phyloP scores from a whole-genome alignment of 2,329 filamentous ascomycete species.

The Setomelanomma holmii region DNA sequence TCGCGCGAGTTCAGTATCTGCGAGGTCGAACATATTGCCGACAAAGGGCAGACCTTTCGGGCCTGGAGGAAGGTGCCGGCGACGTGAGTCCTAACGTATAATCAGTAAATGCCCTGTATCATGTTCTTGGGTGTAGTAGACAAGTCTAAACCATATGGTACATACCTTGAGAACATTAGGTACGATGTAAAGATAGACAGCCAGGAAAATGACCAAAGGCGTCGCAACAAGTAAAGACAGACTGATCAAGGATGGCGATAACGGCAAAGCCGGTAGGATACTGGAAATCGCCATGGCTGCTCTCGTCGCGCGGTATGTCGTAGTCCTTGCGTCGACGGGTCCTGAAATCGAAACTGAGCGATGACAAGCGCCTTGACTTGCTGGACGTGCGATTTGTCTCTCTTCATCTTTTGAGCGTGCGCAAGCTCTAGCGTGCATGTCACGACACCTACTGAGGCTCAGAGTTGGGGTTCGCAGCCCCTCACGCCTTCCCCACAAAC shows the following conservation, averaged over 20 bases:
- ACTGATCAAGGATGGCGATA: conserved; percentile 19
- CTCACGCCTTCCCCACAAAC: conserved; percentile 13
- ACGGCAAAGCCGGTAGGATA: conserved; percentile 2
- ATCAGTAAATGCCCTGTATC: conserved; percentile 4
- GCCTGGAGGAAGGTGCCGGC: conserved; percentile 48
- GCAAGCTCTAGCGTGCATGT: neutral
- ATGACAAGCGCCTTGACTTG: too few species aligned
- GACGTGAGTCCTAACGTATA: conserved; percentile 32
- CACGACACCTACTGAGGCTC: neutral
- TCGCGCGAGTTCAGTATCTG: conserved; percentile 42
- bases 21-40: conserved; percentile 49
- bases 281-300: conserved; percentile 17
- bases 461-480: conserved; percentile 1
- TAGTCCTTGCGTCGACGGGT: too few species aligned
- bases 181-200: conserved; percentile 37
- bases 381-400: too few species aligned
- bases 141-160: too few species aligned
- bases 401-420: neutral
- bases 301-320: too few species aligned
- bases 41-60: conserved; percentile 50
- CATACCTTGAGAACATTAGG: conserved; percentile 40
- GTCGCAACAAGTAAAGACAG: conserved; percentile 14
- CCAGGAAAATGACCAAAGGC: conserved; percentile 27
- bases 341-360: too few species aligned
- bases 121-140: too few species aligned